Base-by-base conservation (phyloP, 1,139 yeast species). In the Candida freyschussii region DNA sequence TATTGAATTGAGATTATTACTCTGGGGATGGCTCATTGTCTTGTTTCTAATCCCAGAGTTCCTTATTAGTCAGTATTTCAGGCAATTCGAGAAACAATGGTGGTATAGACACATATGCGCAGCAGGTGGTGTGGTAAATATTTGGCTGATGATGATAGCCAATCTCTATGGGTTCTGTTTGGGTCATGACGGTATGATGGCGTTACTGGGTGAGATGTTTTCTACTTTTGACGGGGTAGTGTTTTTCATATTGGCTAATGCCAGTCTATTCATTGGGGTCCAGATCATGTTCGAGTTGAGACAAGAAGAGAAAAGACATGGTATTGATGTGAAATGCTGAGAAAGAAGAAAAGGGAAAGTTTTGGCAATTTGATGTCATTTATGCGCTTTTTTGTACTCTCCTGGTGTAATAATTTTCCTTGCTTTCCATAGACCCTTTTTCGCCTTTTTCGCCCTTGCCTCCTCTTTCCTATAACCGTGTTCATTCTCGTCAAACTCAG, bases 91-190 rank as follows among this genome's bases (percentile, higher is more conserved):
- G 15, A 48, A 60, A n/a, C 47, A 61, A 41, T 71, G 78, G 66
- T 79, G 91, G 84, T 93, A 70, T 58, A 72, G 96, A 43, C 83
- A 83, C 52, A 51, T 80, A 13, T 84, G 96, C 60, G 95, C 87
- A 0, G 48, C 75, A 7, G 99, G 98, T 2, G 96, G 91, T 2
- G 94, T 87, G 15, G 52, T 70, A 12, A 93, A 91, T 56, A 82
- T 93, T 39, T 89, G 96, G 96, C 73, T 89, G 82, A 91, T 93
- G 98, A 89, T 93, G 91, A 72, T 86, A 46, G 97, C 97, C 17
- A 93, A 93, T 51, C 62, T 93, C 34, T 87, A 83, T 51, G 99
- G 99, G 0, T 93, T 91, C 59, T 91, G 96, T 50, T 69, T 91
- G 26, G 97, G 96, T 6, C 65, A 78, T 27, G 96, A 86, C 44